These are phyloP conservation scores for Osmanthus fragrans DNA, from an alignment of 257 asterid species.

Conservation along the genomic window DNA sequence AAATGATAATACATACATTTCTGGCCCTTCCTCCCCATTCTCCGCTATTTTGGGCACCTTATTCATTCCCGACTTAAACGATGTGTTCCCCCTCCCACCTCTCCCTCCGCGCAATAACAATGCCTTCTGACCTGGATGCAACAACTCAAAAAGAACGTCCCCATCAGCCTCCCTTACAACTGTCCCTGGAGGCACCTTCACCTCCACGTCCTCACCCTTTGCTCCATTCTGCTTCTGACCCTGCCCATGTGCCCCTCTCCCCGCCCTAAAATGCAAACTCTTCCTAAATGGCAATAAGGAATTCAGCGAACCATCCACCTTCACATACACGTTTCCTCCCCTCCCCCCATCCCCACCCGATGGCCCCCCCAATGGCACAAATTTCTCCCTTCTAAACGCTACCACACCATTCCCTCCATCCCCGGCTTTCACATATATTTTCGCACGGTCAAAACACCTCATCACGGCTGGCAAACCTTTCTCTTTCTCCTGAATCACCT, in stretches of 20 bases:
- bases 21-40: conserved; percentile 89
- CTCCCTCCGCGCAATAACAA: conserved; percentile 85
- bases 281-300: conserved; percentile 84
- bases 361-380: conserved; percentile 91
- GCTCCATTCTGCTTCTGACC: conserved; percentile 79
- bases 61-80: conserved; percentile 79
- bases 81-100: conserved; percentile 93
- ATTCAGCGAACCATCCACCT: conserved; percentile 81
- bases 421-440: conserved; percentile 78
- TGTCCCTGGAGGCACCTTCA: conserved; percentile 94
- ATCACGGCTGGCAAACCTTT: conserved; percentile 97
- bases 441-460: conserved; percentile 93
- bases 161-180: conserved; percentile 72
- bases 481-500: conserved; percentile 65
- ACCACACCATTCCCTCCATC: conserved; percentile 97
- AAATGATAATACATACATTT: conserved; percentile 55
- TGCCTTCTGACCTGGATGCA: conserved; percentile 80
- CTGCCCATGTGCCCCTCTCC: conserved; percentile 88
- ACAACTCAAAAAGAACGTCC: conserved; percentile 66
- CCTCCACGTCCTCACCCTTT: conserved; percentile 72
- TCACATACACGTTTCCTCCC: conserved; percentile 86
- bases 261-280: conserved; percentile 76
- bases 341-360: conserved; percentile 98
- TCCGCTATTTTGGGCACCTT: conserved; percentile 94
- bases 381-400: conserved; percentile 94